phyloP scores from a whole-genome alignment of 2,329 filamentous ascomycete genomes.

The Diaporthe ilicicola region DNA sequence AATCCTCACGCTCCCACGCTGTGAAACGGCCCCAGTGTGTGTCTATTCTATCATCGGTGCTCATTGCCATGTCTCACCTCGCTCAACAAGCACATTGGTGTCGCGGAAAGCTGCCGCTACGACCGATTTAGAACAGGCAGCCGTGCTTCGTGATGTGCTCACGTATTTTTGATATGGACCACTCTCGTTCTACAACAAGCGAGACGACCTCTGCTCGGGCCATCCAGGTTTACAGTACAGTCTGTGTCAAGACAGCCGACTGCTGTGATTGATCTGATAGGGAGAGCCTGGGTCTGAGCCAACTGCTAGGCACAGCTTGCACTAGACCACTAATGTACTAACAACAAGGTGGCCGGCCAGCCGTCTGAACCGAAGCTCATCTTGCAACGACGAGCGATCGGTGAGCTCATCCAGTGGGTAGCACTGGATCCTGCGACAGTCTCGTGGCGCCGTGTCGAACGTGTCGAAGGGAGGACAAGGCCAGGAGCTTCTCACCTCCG shows the following conservation, averaged over 20 bases:
- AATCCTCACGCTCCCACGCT: neutral
- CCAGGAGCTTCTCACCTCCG: neutral
- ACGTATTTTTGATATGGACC: neutral
- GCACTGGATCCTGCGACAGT: slow-evolving; percentile 9
- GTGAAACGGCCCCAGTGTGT: neutral
- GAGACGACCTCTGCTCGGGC: neutral
- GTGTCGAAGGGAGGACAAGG: neutral
- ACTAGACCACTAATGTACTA: neutral
- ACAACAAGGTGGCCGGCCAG: neutral
- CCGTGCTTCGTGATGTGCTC: neutral
- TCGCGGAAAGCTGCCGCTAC: neutral
- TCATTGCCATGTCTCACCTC: neutral
- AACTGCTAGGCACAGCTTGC: neutral
- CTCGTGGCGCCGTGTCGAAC: neutral
- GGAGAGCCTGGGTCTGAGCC: neutral
- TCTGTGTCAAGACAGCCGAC: neutral
- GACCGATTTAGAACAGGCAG: neutral
- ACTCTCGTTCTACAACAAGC: slow-evolving; percentile 11
- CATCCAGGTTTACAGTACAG: neutral
- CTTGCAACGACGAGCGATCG: neutral
- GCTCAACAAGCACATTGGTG: neutral
- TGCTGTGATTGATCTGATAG: neutral
- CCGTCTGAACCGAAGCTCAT: neutral
- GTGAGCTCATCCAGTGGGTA: slow-evolving; percentile 15
- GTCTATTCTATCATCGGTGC: neutral